These are phyloP conservation scores for Nannochloropsis gaditana DNA, from an alignment of 108 stramenopile genomes.

Conservation along the genomic window DNA sequence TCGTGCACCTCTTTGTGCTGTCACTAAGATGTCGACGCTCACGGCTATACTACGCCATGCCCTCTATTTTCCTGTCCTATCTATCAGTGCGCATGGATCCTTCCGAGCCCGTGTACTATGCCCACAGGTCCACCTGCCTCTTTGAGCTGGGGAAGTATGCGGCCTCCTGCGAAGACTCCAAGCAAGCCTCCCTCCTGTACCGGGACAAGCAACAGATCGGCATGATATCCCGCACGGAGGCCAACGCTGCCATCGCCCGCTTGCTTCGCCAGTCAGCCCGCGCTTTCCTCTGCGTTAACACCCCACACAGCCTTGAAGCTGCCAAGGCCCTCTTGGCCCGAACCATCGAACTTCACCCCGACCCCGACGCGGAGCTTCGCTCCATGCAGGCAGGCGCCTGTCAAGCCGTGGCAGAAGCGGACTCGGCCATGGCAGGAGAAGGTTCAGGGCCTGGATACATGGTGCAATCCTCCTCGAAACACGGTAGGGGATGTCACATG, in stretches of 20 bases:
- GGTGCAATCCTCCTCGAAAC: neutral
- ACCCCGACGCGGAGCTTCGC: neutral
- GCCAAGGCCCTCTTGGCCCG: neutral
- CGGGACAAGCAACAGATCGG: constrained; percentile 17
- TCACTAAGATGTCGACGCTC: too few relatives aligned
- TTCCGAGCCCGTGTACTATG: neutral
- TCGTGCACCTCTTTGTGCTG: too few relatives aligned
- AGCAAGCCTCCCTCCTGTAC: constrained; percentile 12
- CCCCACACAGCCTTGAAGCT: neutral
- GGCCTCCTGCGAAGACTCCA: neutral
- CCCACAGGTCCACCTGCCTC: neutral
- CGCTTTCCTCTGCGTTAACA: neutral
- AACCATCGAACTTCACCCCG: constrained; percentile 14
- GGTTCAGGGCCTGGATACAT: neutral
- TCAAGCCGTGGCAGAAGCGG: neutral
- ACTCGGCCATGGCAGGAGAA: neutral
- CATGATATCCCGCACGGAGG: neutral
- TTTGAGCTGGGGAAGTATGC: neutral
- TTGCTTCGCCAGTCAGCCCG: neutral
- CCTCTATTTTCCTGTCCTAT: neutral
- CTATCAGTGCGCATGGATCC: neutral
- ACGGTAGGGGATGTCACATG: neutral
- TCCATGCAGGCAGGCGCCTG: neutral
- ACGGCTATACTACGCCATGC: neutral
- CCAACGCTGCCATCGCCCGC: neutral